Evolutionary conservation across 2,329 filamentous ascomycete genomes (phyloP).

Genomic region (Hypoxylon sp.): DNA sequence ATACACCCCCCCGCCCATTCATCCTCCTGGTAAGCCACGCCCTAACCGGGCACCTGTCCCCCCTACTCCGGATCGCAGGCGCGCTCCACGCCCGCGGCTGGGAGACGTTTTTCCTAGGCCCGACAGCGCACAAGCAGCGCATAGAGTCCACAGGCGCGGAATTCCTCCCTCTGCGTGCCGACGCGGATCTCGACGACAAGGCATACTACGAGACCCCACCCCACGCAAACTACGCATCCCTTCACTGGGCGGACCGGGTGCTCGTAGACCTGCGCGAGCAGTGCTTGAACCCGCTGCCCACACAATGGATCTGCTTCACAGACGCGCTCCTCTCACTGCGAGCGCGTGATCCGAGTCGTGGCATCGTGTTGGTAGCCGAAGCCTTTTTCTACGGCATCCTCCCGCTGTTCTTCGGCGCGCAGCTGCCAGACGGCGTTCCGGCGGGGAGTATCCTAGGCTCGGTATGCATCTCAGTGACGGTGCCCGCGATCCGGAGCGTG

Average conservation of each 20-base stretch:
- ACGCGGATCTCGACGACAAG: constrained; percentile 49
- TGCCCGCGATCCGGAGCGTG: constrained; percentile 48
- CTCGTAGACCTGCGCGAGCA: constrained; percentile 47
- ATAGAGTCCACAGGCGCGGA: constrained; percentile 47
- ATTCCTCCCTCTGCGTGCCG: constrained; percentile 47
- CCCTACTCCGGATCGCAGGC: constrained; percentile 48
- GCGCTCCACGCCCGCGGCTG: constrained; percentile 45
- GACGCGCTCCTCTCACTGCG: constrained; percentile 41
- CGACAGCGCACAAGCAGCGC: constrained; percentile 47
- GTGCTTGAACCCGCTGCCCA: constrained; percentile 46
- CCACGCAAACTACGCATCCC: constrained; percentile 35
- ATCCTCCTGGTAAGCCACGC: constrained; percentile 49
- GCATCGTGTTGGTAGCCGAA: constrained; percentile 47
- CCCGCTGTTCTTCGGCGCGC: constrained; percentile 46
- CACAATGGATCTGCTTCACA: constrained; percentile 47
- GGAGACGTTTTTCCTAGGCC: constrained; percentile 49
- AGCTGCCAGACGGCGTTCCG: constrained; percentile 36
- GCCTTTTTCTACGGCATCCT: constrained; percentile 50
- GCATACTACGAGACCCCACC: constrained; percentile 44
- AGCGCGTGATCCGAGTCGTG: constrained; percentile 24
- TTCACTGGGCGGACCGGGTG: constrained; percentile 44
- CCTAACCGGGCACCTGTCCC: constrained; percentile 50
- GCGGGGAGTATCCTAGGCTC: constrained; percentile 32
- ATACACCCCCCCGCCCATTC: constrained; percentile 18
- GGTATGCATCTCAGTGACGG: constrained; percentile 50